These are phyloP conservation scores for Pseudomassariella vexata DNA, from an alignment of 2,329 filamentous ascomycete species.

Conservation along the genomic window DNA sequence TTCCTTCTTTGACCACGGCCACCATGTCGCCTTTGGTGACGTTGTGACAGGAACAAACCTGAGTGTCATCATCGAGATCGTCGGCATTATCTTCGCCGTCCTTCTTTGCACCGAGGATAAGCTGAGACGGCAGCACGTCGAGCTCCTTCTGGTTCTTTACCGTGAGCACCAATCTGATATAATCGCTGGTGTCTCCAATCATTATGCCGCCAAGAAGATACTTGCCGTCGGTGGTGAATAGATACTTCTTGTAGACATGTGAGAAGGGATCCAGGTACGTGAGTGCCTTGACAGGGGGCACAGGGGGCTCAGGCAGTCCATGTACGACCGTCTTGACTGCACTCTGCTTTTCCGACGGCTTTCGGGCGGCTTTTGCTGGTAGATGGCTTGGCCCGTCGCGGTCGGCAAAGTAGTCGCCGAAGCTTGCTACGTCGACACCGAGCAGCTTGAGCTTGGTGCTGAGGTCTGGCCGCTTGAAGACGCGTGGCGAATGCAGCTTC, in stretches of 20 bases:
- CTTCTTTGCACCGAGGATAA: slow-evolving; percentile 74
- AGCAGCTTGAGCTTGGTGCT: slow-evolving; percentile 89
- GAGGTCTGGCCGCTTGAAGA: slow-evolving; percentile 76
- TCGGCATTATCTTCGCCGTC: slow-evolving; percentile 68
- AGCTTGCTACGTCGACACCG: slow-evolving; percentile 86
- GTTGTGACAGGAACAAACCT: slow-evolving; percentile 91
- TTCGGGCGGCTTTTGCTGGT: slow-evolving; percentile 50
- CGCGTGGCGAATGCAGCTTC: slow-evolving; percentile 60
- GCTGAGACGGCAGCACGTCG: slow-evolving; percentile 71
- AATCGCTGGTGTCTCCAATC: slow-evolving; percentile 89
- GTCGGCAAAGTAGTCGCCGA: slow-evolving; percentile 91
- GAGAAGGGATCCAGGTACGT: slow-evolving; percentile 87
- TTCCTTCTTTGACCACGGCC: slow-evolving; percentile 66
- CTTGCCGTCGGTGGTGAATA: slow-evolving; percentile 86
- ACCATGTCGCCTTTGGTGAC: slow-evolving; percentile 80
- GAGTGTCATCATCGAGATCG: slow-evolving; percentile 77
- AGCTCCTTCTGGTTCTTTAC: slow-evolving; percentile 78
- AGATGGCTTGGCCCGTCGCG: slow-evolving; percentile 72
- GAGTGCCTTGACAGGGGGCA: slow-evolving; percentile 68
- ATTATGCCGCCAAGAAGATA: slow-evolving; percentile 94
- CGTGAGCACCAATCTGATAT: slow-evolving; percentile 81
- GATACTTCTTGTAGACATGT: slow-evolving; percentile 87
- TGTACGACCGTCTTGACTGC: slow-evolving; percentile 44
- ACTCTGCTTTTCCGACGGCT: slow-evolving; percentile 27
- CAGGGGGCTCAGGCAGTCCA: slow-evolving; percentile 47